These are phyloP conservation scores for Aspergillus sp. DNA, from an alignment of 2,329 filamentous ascomycete species.

Conservation along the genomic window DNA sequence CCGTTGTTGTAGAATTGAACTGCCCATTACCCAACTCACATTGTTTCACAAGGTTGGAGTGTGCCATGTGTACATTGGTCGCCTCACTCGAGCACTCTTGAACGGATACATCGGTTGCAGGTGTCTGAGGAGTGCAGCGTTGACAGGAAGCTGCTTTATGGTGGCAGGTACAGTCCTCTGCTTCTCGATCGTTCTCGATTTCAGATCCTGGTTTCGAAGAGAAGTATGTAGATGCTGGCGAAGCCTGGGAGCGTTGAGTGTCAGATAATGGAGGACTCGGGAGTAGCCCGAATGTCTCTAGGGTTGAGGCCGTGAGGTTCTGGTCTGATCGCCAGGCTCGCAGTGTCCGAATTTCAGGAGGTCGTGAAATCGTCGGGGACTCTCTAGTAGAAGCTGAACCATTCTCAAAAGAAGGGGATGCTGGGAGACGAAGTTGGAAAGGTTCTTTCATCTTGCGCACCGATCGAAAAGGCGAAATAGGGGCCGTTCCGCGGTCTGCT, in stretches of 20 bases:
- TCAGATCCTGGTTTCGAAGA: slow-evolving; percentile 21
- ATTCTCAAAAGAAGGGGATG: slow-evolving; percentile 34
- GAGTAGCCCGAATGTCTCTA: slow-evolving; percentile 36
- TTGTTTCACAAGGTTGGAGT: slow-evolving; percentile 31
- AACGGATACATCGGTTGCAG: slow-evolving; percentile 8
- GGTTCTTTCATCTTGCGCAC: slow-evolving; percentile 42
- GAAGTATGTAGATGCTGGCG: slow-evolving; percentile 29
- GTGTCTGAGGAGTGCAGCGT: slow-evolving; percentile 18
- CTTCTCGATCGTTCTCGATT: slow-evolving; percentile 15
- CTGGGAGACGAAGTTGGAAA: slow-evolving; percentile 36
- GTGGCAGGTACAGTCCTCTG: slow-evolving; percentile 10
- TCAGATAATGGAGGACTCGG: slow-evolving; percentile 40
- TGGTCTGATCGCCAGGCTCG: slow-evolving; percentile 39
- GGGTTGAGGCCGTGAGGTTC: slow-evolving; percentile 29
- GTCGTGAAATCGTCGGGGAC: slow-evolving; percentile 17
- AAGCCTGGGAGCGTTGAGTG: slow-evolving; percentile 25
- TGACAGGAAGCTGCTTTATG: slow-evolving; percentile 13
- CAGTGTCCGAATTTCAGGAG: slow-evolving; percentile 25
- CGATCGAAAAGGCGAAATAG: slow-evolving; percentile 39
- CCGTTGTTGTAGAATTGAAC: slow-evolving; percentile 10
- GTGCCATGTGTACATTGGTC: slow-evolving; percentile 34
- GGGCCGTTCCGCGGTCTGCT: slow-evolving; percentile 25
- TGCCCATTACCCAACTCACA: slow-evolving; percentile 21
- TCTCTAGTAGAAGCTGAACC: slow-evolving; percentile 21
- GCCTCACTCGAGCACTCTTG: slow-evolving; percentile 16